These are phyloP conservation scores for Tetrastigma voinierianum DNA, from an alignment of 164 flowering plant species.

Conservation along the genomic window DNA sequence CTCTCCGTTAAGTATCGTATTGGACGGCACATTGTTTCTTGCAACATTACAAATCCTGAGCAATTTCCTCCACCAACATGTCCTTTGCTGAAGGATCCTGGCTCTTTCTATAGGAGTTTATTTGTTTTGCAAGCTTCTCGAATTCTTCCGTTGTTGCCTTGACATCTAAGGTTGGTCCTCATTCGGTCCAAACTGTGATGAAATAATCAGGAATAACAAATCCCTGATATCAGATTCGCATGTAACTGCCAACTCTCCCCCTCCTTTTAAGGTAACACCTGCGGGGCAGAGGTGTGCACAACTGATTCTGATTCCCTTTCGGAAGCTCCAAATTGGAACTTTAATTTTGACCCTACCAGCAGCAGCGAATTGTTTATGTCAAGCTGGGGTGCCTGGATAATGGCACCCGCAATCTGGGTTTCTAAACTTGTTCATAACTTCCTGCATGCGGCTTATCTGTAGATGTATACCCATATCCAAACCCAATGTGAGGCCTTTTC, in stretches of 20 bases:
- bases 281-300: slow-evolving; percentile 99
- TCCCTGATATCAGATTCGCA: slow-evolving; percentile 87
- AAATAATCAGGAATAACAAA: slow-evolving; percentile 88
- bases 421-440: slow-evolving; percentile 87
- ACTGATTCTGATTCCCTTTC: slow-evolving; percentile 96
- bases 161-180: slow-evolving; percentile 87
- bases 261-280: slow-evolving; percentile 94
- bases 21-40: slow-evolving; percentile 99
- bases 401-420: slow-evolving; percentile 92
- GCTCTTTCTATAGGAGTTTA: slow-evolving; percentile 70
- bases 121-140: slow-evolving; percentile 63
- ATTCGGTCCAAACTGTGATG: slow-evolving; percentile 85
- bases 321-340: slow-evolving; percentile 92
- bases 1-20: slow-evolving; percentile 92
- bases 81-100: slow-evolving; percentile 71
- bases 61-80: slow-evolving; percentile 93
- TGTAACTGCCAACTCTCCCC: slow-evolving; percentile 95
- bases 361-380: slow-evolving; percentile 96
- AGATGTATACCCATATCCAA: slow-evolving; percentile 99
- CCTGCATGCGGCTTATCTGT: slow-evolving; percentile 97
- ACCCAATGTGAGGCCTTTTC: slow-evolving; percentile 92
- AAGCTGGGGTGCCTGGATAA: slow-evolving; percentile 97
- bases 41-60: slow-evolving; percentile 97
- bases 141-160: slow-evolving; percentile 69
- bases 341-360: slow-evolving; percentile 98